These are phyloP conservation scores for Lactarius vividus DNA, from an alignment of 768 basidiomycete genomes.

Conservation along the genomic window DNA sequence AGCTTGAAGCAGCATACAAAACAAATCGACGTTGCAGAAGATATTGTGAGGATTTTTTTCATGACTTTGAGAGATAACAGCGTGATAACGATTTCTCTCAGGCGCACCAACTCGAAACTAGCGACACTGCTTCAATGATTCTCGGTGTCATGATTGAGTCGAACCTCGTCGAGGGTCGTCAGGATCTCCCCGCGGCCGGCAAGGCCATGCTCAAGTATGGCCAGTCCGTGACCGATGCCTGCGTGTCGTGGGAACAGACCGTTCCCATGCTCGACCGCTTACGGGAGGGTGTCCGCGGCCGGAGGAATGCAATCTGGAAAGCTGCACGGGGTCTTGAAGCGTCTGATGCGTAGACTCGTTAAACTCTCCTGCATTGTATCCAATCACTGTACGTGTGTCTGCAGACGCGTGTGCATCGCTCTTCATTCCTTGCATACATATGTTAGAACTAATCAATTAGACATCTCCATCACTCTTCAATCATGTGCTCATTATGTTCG, in stretches of 20 bases:
- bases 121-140: conserved; percentile 68
- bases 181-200: conserved; percentile 75
- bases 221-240: conserved; percentile 85
- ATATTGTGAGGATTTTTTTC: conserved; percentile 60
- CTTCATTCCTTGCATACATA: neutral
- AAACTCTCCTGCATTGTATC: neutral
- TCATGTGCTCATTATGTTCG: neutral
- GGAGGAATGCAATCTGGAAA: conserved; percentile 50
- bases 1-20: conserved; percentile 87
- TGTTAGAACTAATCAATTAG: conserved; percentile 5
- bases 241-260: conserved; percentile 88
- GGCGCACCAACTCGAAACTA: conserved; percentile 70
- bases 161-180: conserved; percentile 83
- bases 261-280: conserved; percentile 78
- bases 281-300: conserved; percentile 81
- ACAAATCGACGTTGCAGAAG: conserved; percentile 85
- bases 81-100: conserved; percentile 35
- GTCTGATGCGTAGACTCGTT: conserved; percentile 8
- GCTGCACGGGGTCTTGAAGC: conserved; percentile 31
- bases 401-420: neutral
- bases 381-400: neutral
- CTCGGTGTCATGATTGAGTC: conserved; percentile 97
- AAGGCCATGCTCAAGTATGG: conserved; percentile 75
- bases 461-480: neutral
- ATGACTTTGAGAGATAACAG: conserved; percentile 12